Evolutionary conservation across 495 filamentous ascomycete species (phyloP), one percentile per base, ranked within the genome.

Genomic region (Gamarada debralockiae): DNA sequence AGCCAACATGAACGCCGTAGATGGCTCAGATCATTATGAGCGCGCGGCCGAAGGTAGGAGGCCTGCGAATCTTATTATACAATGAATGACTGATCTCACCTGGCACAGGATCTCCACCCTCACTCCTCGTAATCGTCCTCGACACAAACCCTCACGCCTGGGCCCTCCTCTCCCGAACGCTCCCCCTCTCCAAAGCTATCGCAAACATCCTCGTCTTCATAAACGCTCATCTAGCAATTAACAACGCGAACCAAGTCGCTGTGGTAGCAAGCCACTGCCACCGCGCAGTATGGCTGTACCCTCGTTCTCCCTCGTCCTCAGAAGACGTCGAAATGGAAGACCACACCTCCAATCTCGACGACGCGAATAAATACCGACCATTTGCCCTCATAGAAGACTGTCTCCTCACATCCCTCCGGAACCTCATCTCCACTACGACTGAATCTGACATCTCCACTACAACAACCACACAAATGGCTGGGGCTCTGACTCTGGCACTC

Each of bases 131-230:
- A 53, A 83, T 98, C 63, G 80, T 98, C 68, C 78, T 98, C 73
- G 93, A 98, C 72, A 96, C 93, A 37, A 97, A 97, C 65, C 95
- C 93, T 1, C 87, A 87, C 59, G 90, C 93, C 65, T 98, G 93
- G 93, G 82, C 87, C 3, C 75, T 87, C 42, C 79, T 97, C 52
- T 69, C 81, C 57, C 68, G 82, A 53, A 81, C 79, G 3, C 86
- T 98, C n/a, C 80, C 93, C 25, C 78, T 97, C 55, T 83, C 86
- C 48, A 85, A 86, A 60, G 90, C 87, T 49, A 74, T 98, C 51
- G 85, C 95, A 46, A 93, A 90, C 73, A 79, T 97, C 55, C 85
- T 96, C 63, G 84, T 97, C 74, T 97, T 97, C 72, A 84, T 97
- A 67, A 96, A 98, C 65, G 88, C 91, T 52, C 93, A 98, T 65